Evolutionary conservation across 148 eudicot genomes (phyloP), one percentile per base, ranked within the genome.

Genomic region (Vaccinium macrocarpon): DNA sequence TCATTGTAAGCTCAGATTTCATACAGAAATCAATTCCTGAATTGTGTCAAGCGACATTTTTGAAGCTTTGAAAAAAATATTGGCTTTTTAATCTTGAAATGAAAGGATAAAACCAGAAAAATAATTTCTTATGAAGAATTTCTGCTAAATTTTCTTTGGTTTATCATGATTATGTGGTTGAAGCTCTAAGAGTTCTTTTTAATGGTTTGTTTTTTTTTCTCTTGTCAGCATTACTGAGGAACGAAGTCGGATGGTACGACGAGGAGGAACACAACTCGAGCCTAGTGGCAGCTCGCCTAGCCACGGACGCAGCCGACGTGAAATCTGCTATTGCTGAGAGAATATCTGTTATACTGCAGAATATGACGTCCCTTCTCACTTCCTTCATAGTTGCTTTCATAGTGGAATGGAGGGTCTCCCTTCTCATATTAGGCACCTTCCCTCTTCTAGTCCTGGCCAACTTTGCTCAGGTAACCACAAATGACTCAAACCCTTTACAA

Each of bases 201-300:
- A 3, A 2, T 42, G 23, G 48, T n/a, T 5, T 16, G 25, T 4
- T 8, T 13, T 53, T 53, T 7, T 29, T 74, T 38, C 8, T 82
- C 77, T 83, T 76, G 84, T 59, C 91, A 97, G 98, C 98, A 50
- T 95, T 97, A n/a, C 79, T 97, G 86, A 91, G 94, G 94, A 97
- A 97, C 85, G 99, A 97, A 91, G 98, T 97, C 13, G 99, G 97
- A 84, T 97, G 99, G 98, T 97, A 91, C 86, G 99, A 97, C 1
- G 99, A 97, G 92, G 99, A 97, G 82, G 99, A 97, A 91, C 95
- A 97, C 86, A 97, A 95, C 90, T 97, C 99, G 14, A 95, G 98
- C 92, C 97, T 97, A 1, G 88, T 97, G 23, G 99, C 99, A 72
- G 95, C 99, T 84, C 95, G 97, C 10, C 84, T 97, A 71, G 92